These are phyloP conservation scores for Neurospora sp. DNA, from an alignment of 495 filamentous ascomycete genomes.

Conservation along the genomic window DNA sequence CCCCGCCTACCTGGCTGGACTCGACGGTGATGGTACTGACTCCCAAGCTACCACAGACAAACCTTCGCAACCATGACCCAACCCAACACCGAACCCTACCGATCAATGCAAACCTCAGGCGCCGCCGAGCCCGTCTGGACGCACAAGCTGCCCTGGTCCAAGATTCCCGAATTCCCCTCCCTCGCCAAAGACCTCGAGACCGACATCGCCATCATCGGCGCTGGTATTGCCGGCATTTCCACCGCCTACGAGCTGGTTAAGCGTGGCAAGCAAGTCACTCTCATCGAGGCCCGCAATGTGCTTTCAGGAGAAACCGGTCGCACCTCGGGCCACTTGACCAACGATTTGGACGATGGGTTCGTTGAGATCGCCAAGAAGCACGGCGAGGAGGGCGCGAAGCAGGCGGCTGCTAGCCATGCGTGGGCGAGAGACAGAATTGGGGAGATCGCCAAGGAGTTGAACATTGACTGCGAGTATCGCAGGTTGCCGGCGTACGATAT, in stretches of 20 bases:
- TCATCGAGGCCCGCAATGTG: slow-evolving; percentile 45
- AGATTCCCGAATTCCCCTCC: slow-evolving; percentile 34
- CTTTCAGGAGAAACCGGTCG: slow-evolving; percentile 45
- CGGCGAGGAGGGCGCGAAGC: slow-evolving; percentile 34
- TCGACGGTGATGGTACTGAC: not conserved
- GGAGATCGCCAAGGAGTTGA: slow-evolving; percentile 34
- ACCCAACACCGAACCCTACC: slow-evolving; percentile 4
- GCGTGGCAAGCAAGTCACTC: slow-evolving; percentile 38
- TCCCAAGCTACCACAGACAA: not conserved
- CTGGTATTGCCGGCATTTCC: slow-evolving; percentile 46
- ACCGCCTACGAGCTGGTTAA: slow-evolving; percentile 44
- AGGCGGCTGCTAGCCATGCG: slow-evolving; percentile 43
- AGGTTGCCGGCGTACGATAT: slow-evolving; percentile 37
- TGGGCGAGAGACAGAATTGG: slow-evolving; percentile 44
- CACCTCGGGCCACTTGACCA: slow-evolving; percentile 46
- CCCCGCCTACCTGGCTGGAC: no score
- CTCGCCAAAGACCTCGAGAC: slow-evolving; percentile 29
- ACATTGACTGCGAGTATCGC: slow-evolving; percentile 49
- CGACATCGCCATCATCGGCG: slow-evolving; percentile 44
- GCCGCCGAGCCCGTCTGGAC: slow-evolving; percentile 42
- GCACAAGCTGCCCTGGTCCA: slow-evolving; percentile 38
- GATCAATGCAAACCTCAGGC: slow-evolving; percentile 40
- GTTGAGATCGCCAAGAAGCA: slow-evolving; percentile 41
- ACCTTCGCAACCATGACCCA: not conserved
- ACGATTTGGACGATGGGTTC: slow-evolving; percentile 44